Evolutionary conservation across 2,329 filamentous ascomycete genomes (phyloP).

Genomic region (Reticulascus tulasneorum): DNA sequence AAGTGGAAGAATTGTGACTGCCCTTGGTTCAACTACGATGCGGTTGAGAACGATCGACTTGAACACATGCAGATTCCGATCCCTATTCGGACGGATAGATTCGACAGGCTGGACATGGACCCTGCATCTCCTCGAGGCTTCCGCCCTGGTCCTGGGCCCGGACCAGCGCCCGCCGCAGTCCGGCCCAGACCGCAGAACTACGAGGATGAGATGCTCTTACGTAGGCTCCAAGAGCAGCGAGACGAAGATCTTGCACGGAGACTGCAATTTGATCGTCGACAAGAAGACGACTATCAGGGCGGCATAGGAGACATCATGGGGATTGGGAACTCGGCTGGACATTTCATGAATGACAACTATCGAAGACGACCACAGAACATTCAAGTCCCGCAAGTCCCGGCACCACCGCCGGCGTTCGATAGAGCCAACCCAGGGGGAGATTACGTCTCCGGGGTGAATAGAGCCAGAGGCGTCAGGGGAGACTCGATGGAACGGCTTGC

Average conservation of each 20-base stretch:
- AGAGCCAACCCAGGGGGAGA: slow-evolving; percentile 30
- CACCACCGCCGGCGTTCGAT: slow-evolving; percentile 28
- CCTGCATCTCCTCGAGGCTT: slow-evolving; percentile 7
- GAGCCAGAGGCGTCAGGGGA: slow-evolving; percentile 35
- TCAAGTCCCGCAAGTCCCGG: slow-evolving; percentile 26
- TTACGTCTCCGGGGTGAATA: slow-evolving; percentile 41
- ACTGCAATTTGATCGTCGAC: slow-evolving; percentile 29
- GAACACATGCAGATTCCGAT: slow-evolving; percentile 48
- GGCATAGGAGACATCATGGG: slow-evolving; percentile 34
- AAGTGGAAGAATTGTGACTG: slow-evolving; percentile 85
- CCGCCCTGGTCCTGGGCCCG: slow-evolving; percentile 12
- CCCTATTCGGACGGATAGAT: slow-evolving; percentile 20
- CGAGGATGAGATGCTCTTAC: slow-evolving; percentile 43
- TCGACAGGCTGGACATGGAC: slow-evolving; percentile 5
- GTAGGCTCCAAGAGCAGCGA: slow-evolving; percentile 42
- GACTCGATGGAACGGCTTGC: slow-evolving; percentile 45
- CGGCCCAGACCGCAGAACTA: slow-evolving; percentile 27
- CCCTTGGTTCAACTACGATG: slow-evolving; percentile 69
- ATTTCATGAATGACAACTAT: slow-evolving; percentile 61
- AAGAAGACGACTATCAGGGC: slow-evolving; percentile 28
- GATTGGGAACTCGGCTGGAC: slow-evolving; percentile 48
- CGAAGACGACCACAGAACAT: slow-evolving; percentile 33
- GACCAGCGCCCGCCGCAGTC: slow-evolving; percentile 1
- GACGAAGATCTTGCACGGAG: slow-evolving; percentile 38
- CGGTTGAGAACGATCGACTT: slow-evolving; percentile 48